phyloP scores from a whole-genome alignment of 371 early-diverging fungal genomes.

The Mucor circinelloides region DNA sequence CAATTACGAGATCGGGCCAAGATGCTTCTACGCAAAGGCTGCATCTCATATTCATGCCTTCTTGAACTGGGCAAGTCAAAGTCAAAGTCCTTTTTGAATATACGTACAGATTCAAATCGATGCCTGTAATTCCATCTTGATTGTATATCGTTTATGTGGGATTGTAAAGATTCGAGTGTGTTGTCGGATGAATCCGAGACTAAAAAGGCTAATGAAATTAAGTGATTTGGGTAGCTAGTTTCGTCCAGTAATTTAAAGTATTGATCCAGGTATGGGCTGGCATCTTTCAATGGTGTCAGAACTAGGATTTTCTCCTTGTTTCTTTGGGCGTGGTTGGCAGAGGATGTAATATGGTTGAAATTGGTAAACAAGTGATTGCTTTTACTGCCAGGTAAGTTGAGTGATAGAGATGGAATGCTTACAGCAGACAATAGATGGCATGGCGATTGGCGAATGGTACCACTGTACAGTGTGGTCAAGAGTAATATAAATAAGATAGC shows the following conservation, averaged over 20 bases:
- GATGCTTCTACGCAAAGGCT: conserved; percentile 54
- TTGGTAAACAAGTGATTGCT: conserved; percentile 4
- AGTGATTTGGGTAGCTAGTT: conserved; percentile 53
- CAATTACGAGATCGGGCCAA: conserved; percentile 66
- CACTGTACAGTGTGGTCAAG: background rate
- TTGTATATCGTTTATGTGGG: conserved; percentile 31
- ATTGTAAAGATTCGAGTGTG: conserved; percentile 47
- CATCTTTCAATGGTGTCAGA: conserved; percentile 62
- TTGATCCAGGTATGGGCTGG: conserved; percentile 54
- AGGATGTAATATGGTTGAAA: conserved; percentile 10
- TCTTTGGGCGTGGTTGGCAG: background rate
- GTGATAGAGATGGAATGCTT: conserved; percentile 9
- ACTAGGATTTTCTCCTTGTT: conserved; percentile 47
- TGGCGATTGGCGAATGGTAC: background rate
- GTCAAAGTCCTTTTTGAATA: conserved; percentile 62
- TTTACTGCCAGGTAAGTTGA: background rate
- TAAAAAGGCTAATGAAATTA: conserved; percentile 60
- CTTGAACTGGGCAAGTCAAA: conserved; percentile 52
- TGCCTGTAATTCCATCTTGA: conserved; percentile 17
- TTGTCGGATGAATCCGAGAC: conserved; percentile 63
- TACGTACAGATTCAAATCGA: conserved; percentile 49
- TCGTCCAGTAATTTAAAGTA: conserved; percentile 61
- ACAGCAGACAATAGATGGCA: background rate
- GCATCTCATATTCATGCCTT: conserved; percentile 55
- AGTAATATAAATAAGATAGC: conserved; percentile 4